Evolutionary conservation across 441 rosid genomes (phyloP).

Genomic region (Populus hybrid): DNA sequence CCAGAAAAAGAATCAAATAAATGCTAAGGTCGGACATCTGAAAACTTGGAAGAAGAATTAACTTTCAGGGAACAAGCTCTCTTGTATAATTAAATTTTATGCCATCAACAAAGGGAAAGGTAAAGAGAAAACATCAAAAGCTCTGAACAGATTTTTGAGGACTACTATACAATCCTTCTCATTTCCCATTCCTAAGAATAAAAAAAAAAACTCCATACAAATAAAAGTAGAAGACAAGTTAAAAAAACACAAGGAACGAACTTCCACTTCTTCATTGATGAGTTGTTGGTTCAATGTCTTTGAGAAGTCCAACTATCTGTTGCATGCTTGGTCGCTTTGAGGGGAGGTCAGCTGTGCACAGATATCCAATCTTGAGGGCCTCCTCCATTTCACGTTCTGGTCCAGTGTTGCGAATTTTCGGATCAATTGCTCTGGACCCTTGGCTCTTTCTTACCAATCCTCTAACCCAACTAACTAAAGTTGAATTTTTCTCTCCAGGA

Average conservation of each 20-base stretch:
- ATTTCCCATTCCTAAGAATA: slow-evolving; percentile 21
- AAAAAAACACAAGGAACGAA: slow-evolving; percentile 13
- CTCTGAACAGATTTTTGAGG: slow-evolving; percentile 29
- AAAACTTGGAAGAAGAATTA: neutral
- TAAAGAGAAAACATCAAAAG: slow-evolving; percentile 5
- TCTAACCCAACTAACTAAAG: slow-evolving; percentile 75
- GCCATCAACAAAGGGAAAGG: slow-evolving; percentile 19
- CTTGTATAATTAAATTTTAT: slow-evolving; percentile 19
- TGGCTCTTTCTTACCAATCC: slow-evolving; percentile 63
- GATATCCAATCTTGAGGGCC: slow-evolving; percentile 86
- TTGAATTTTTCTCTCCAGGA: slow-evolving; percentile 52
- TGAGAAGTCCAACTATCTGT: slow-evolving; percentile 92
- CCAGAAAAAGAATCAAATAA: neutral
- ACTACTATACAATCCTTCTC: slow-evolving; percentile 36
- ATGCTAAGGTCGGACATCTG: neutral
- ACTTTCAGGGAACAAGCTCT: slow-evolving; percentile 11
- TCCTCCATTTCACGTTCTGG: slow-evolving; percentile 69
- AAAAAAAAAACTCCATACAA: slow-evolving; percentile 16
- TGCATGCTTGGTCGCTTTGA: slow-evolving; percentile 93
- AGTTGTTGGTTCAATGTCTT: slow-evolving; percentile 70
- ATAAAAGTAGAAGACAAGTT: slow-evolving; percentile 13
- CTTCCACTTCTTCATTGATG: slow-evolving; percentile 34
- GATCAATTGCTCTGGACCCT: slow-evolving; percentile 63
- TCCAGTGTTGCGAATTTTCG: slow-evolving; percentile 63
- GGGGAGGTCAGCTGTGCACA: slow-evolving; percentile 85